Evolutionary conservation across 2,329 filamentous ascomycete species (phyloP).

Genomic region (Akanthomyces muscarius): DNA sequence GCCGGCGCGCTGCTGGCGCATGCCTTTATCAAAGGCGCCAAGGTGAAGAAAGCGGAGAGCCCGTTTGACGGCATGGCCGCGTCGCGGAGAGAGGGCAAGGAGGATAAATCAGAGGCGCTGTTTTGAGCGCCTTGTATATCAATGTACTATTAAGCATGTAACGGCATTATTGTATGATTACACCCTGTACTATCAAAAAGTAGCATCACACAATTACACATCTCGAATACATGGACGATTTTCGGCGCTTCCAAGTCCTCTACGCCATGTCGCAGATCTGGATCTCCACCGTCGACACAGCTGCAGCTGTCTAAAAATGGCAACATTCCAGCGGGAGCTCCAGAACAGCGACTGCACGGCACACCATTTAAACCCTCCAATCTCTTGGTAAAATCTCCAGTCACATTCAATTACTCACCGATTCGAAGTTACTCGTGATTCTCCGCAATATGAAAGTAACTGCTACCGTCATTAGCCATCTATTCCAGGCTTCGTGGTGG

Average conservation of each 20-base stretch:
- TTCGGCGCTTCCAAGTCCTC: too few species aligned
- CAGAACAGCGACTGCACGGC: neutral
- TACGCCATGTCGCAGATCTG: neutral
- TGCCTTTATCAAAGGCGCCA: constrained; percentile 54
- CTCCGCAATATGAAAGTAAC: neutral
- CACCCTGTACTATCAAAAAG: neutral
- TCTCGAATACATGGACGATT: neutral
- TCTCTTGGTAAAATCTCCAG: too few species aligned
- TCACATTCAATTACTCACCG: too few species aligned
- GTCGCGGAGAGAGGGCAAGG: neutral
- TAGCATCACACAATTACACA: neutral
- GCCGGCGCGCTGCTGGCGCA: constrained; percentile 74
- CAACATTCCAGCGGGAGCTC: neutral
- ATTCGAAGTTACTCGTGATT: too few species aligned
- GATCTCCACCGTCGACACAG: neutral
- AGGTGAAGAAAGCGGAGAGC: neutral
- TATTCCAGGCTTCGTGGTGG: constrained; percentile 2
- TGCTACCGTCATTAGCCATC: neutral
- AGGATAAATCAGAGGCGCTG: neutral
- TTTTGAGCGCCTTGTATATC: neutral
- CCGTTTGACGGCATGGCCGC: neutral
- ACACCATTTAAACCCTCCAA: neutral
- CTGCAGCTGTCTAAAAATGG: neutral
- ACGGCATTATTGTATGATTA: neutral
- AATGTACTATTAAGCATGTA: neutral